Conservation (phyloP, 2,329 filamentous ascomycete genomes). For the Onygenales sp. region DNA sequence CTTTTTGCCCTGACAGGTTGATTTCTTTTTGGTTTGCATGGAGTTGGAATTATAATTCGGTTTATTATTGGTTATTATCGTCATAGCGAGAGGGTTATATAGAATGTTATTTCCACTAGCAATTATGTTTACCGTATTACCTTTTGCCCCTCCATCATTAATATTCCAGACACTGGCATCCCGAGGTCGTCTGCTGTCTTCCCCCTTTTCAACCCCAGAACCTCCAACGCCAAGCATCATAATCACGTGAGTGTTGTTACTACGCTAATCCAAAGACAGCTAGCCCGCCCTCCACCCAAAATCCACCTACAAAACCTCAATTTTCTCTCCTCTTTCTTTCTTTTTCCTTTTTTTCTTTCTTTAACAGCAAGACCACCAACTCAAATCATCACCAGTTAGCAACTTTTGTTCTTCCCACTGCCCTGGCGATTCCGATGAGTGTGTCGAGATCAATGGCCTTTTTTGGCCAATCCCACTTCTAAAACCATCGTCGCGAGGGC, state of each 20-base stretch:
- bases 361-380: conserved; percentile 56
- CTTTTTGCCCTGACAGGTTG: neutral
- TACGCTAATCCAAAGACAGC: neutral
- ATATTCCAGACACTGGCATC: no score
- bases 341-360: conserved; percentile 27
- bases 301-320: neutral
- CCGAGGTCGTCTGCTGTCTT: no score
- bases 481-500: conserved; percentile 73
- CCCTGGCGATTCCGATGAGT: conserved; percentile 62
- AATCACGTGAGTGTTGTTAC: neutral
- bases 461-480: conserved; percentile 47
- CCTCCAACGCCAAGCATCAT: no score
- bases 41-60: neutral
- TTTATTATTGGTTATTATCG: neutral
- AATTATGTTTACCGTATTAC: neutral
- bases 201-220: neutral
- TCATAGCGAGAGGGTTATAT: neutral
- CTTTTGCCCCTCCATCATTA: neutral
- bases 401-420: conserved; percentile 38
- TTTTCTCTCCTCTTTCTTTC: conserved; percentile 12
- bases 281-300: neutral
- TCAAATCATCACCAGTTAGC: conserved; percentile 62
- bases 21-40: neutral
- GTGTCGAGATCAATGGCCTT: conserved; percentile 52
- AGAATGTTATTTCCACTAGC: neutral